Base-by-base conservation (phyloP, 2,329 filamentous ascomycete genomes). In the Thielaviopsis musarum region DNA sequence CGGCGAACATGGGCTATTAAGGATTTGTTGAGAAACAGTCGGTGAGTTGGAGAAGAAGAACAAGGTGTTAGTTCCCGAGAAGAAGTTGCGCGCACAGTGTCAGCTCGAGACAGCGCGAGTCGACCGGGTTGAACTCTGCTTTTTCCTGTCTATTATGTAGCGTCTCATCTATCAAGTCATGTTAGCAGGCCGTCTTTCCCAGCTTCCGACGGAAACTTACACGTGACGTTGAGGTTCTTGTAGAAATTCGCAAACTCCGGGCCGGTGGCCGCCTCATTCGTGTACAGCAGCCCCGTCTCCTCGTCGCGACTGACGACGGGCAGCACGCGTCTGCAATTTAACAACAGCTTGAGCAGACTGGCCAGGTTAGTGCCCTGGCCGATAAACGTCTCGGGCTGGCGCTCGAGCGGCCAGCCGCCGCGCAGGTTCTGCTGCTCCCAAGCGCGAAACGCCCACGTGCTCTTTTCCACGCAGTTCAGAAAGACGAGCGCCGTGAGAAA, bases 381-480 rank as follows among this genome's bases (percentile, higher is more conserved):
- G 0, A 79, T 78, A 65, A 80, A 85, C 56, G 73, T 72, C 56
- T 72, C 70, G 0, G 82, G 82, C 7, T 77, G 76, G 45, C 72
- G 69, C 65, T 81, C 79, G 2, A 85, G 72, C 3, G 82, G 82
- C 82, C 82, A 85, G 52, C 76, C 75, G 0, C 75, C 74, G 1
- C 78, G 75, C 26, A 83, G 74, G 56, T 78, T 77, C 59, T 80
- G 76, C 66, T 84, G 79, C 64, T 84, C 81, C 81, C 81, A 85
- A 1, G 79, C 81, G 63, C 83, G 83, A 70, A 84, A 84, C 0
- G 80, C 78, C 82, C 82, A 85, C 0, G 81, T 84, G 0, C 80
- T 81, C 70, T 84, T 85, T 66, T 85, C 82, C 15, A 84, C 74
- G 64, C 80, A 83, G 65, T 83, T 83, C 54, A 85, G 75, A 62